These are phyloP conservation scores for Ceratocystis cacaofunesta DNA, from an alignment of 2,329 filamentous ascomycete genomes.

Conservation along the genomic window DNA sequence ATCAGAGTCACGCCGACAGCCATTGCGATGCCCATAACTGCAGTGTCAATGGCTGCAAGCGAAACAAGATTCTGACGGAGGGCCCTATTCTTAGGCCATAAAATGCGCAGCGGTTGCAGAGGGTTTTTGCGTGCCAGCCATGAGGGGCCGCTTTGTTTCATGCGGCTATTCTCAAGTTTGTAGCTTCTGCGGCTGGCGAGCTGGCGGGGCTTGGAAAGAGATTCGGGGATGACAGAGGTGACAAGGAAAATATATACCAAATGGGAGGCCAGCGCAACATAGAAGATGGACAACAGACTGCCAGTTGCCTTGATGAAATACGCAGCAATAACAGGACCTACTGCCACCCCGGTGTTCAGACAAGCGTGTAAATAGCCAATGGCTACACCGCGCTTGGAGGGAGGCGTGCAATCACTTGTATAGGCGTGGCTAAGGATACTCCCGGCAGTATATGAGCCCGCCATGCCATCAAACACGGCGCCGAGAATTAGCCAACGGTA, in stretches of 20 bases:
- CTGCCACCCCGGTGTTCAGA: conserved; percentile 74
- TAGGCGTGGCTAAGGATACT: conserved; percentile 70
- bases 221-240: conserved; percentile 64
- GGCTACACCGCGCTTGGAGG: conserved; percentile 61
- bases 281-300: conserved; percentile 68
- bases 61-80: conserved; percentile 71
- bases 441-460: conserved; percentile 76
- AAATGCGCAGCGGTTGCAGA: conserved; percentile 56
- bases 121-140: conserved; percentile 43
- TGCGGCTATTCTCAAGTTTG: conserved; percentile 26
- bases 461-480: conserved; percentile 63
- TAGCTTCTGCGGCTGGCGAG: conserved; percentile 55
- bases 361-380: conserved; percentile 86
- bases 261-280: conserved; percentile 60
- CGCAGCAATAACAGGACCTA: conserved; percentile 70
- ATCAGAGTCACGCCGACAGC: conserved; percentile 65
- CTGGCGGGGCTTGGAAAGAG: conserved; percentile 60
- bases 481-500: conserved; percentile 70
- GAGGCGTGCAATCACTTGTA: conserved; percentile 72
- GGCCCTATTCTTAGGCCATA: conserved; percentile 28
- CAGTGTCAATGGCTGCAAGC: conserved; percentile 65
- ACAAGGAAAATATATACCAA: conserved; percentile 58
- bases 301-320: conserved; percentile 65
- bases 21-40: conserved; percentile 69
- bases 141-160: conserved; percentile 19